Percentiles rank a stretch among this genome's conserved stretches.
Conservation (phyloP, 2,329 filamentous ascomycete species). For the Cytospora piceae region DNA sequence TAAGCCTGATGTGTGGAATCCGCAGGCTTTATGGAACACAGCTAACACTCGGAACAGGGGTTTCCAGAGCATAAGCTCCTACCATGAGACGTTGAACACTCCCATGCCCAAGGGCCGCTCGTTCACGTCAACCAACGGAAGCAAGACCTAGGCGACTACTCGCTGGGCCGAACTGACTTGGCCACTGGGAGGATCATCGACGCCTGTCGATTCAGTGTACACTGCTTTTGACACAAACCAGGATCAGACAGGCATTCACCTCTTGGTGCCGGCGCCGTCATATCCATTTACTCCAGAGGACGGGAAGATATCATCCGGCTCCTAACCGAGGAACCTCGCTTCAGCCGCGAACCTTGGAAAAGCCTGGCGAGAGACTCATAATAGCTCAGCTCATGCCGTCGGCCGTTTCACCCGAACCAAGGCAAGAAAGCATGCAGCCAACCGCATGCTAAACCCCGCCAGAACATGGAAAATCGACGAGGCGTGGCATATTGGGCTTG, state of each 20-base stretch:
- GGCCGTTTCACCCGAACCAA: neutral
- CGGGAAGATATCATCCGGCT: neutral
- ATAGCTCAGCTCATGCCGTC: neutral
- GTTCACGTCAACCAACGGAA: slow-evolving; percentile 26
- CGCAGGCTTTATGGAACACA: too few relatives aligned
- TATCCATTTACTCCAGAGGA: neutral
- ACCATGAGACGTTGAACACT: slow-evolving; percentile 55
- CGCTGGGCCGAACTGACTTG: neutral
- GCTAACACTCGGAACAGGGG: slow-evolving; percentile 47
- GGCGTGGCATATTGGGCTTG: neutral
- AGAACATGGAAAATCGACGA: neutral
- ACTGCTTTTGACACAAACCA: neutral
- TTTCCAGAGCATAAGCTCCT: slow-evolving; percentile 67
- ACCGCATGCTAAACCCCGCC: neutral
- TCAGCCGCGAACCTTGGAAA: neutral
- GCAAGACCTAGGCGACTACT: slow-evolving; percentile 14
- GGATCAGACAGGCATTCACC: neutral
- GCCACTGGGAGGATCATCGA: neutral
- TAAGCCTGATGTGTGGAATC: slow-evolving; percentile 40
- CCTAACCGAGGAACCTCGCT: neutral
- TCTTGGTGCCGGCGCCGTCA: neutral
- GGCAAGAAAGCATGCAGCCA: neutral
- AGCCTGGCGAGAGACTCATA: neutral
- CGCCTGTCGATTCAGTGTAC: neutral
- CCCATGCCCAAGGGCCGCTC: slow-evolving; percentile 30